phyloP scores from a whole-genome alignment of 192 early-diverging fungal genomes.

The Coemansia sp. region DNA sequence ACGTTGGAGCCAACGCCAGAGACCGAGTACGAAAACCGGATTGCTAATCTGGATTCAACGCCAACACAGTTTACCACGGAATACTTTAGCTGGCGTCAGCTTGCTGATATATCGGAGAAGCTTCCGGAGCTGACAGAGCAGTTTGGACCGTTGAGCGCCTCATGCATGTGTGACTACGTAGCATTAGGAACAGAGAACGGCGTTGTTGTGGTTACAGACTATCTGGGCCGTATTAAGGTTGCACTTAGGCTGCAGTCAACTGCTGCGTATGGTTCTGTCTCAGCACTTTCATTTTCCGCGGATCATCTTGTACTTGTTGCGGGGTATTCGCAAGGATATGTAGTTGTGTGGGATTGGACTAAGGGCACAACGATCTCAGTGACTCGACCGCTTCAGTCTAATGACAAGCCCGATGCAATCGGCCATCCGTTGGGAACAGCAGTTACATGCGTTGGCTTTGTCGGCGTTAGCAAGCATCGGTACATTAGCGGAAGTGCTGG shows the following conservation, averaged over 20 bases:
- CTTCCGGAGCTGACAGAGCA: slow-evolving; percentile 30
- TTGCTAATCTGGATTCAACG: slow-evolving; percentile 42
- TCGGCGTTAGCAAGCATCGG: slow-evolving; percentile 48
- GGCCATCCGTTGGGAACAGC: slow-evolving; percentile 39
- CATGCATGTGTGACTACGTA: slow-evolving; percentile 42
- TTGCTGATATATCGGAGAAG: slow-evolving; percentile 36
- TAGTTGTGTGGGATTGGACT: slow-evolving; percentile 52
- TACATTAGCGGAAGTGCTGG: slow-evolving; percentile 47
- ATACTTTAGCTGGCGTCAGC: slow-evolving; percentile 51
- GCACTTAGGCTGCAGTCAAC: slow-evolving; percentile 17
- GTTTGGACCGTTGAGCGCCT: slow-evolving; percentile 34
- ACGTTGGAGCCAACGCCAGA: slow-evolving; percentile 37
- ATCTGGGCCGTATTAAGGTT: slow-evolving; percentile 40
- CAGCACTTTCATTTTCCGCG: slow-evolving; percentile 43
- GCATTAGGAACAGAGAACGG: slow-evolving; percentile 44
- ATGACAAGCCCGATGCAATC: slow-evolving; percentile 20
- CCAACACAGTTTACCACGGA: slow-evolving; percentile 40
- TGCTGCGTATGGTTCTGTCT: slow-evolving; percentile 34
- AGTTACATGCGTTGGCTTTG: slow-evolving; percentile 37
- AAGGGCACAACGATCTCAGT: slow-evolving; percentile 35
- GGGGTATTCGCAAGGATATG: slow-evolving; percentile 41
- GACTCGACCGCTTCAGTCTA: slow-evolving; percentile 33
- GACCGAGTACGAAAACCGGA: slow-evolving; percentile 50
- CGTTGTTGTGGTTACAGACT: slow-evolving; percentile 33
- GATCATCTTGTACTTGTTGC: slow-evolving; percentile 34